These are phyloP conservation scores for Cercospora zeae-maydis DNA, from an alignment of 2,329 filamentous ascomycete species.

Conservation along the genomic window DNA sequence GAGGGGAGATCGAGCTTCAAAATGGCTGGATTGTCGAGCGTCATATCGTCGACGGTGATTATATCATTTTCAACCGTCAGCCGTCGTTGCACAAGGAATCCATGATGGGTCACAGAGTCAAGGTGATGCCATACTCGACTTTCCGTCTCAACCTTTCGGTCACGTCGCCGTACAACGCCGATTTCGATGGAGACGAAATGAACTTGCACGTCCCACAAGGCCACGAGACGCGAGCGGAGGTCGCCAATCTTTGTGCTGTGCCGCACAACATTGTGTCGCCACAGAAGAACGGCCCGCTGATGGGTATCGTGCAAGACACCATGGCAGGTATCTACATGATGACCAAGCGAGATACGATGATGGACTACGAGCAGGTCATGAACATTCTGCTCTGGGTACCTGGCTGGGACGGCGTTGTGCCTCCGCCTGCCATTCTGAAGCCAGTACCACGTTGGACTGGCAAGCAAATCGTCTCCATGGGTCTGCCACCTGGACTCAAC, in stretches of 20 bases:
- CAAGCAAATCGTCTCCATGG: slow-evolving; percentile 94
- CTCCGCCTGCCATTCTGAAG: slow-evolving; percentile 88
- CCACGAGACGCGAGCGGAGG: slow-evolving; percentile 92
- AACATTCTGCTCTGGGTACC: slow-evolving; percentile 97
- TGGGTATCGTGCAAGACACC: slow-evolving; percentile 99
- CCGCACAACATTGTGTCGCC: slow-evolving; percentile 97
- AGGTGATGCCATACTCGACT: slow-evolving; percentile 98
- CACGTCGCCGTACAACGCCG: slow-evolving; percentile 97
- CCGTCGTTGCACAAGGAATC: slow-evolving; percentile 99
- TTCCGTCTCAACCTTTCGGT: slow-evolving; percentile 97
- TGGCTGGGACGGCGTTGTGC: slow-evolving; percentile 93
- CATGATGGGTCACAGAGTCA: slow-evolving; percentile 98
- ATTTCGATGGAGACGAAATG: slow-evolving; percentile 99
- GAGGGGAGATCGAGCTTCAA: slow-evolving; percentile 79
- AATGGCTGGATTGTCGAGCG: slow-evolving; percentile 99
- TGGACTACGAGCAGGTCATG: slow-evolving; percentile 90
- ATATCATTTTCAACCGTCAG: slow-evolving; percentile 99
- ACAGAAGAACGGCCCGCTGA: slow-evolving; percentile 91
- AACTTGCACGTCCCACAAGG: slow-evolving; percentile 98
- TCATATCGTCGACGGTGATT: slow-evolving; percentile 92
- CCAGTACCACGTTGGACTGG: slow-evolving; percentile 93
- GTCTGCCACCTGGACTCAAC: slow-evolving; percentile 83
- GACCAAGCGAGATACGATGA: slow-evolving; percentile 84
- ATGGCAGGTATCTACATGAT: slow-evolving; percentile 97
- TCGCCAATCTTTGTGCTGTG: slow-evolving; percentile 94